A percentile compares a stretch with the other conserved stretches of the same genome.
phyloP scores from a whole-genome alignment of 768 basidiomycete species.

The Mrakia gelida region DNA sequence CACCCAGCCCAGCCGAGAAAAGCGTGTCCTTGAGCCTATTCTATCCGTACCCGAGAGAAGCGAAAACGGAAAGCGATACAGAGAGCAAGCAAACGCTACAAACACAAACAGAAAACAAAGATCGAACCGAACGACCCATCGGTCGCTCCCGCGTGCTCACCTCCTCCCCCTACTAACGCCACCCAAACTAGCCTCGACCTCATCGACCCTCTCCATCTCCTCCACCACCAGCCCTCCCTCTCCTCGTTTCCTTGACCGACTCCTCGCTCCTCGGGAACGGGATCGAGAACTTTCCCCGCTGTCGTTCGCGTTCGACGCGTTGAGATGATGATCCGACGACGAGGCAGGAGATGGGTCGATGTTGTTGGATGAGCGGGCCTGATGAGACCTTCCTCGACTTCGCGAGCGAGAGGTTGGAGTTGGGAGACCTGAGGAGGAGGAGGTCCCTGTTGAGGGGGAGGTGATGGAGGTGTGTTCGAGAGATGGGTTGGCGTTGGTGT shows the following conservation, averaged over 20 bases:
- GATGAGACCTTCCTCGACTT: neutral
- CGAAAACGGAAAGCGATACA: no score
- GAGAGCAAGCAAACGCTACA: no score
- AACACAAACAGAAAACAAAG: neutral
- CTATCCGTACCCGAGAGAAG: no score
- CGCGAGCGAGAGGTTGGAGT: neutral
- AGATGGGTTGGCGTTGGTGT: no score
- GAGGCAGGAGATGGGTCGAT: neutral
- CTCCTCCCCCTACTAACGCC: conserved; percentile 10
- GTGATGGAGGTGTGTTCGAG: neutral
- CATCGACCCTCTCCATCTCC: neutral
- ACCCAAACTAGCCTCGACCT: neutral
- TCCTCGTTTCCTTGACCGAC: neutral
- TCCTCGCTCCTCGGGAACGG: neutral
- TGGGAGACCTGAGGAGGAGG: neutral
- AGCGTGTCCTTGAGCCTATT: no score
- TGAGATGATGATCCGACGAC: neutral
- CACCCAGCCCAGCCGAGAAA: no score
- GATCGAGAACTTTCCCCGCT: neutral
- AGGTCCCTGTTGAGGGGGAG: neutral
- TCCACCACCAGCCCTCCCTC: neutral
- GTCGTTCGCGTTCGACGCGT: neutral
- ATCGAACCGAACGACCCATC: neutral
- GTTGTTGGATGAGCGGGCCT: neutral
- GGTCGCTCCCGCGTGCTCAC: neutral